phyloP scores from a whole-genome alignment of 176 grass and related monocot genomes.

The Ensete ventricosum region DNA sequence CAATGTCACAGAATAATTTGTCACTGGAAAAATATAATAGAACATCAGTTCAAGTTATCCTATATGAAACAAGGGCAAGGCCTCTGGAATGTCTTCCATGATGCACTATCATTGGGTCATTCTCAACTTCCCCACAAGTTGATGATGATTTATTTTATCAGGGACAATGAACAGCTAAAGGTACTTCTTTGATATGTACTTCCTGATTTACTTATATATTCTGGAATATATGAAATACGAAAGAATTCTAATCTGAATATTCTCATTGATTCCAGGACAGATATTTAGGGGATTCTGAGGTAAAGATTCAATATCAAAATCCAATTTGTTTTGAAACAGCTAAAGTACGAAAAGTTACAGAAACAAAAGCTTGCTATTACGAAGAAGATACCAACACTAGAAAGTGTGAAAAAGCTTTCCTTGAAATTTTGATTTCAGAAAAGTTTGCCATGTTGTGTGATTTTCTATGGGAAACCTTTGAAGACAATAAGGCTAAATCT shows the following conservation, averaged over 20 bases:
- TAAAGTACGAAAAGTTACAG: not conserved
- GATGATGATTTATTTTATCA: not conserved
- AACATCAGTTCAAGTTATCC: slow-evolving; percentile 42
- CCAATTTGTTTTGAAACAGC: not conserved
- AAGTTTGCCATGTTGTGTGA: slow-evolving; percentile 68
- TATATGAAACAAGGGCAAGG: slow-evolving; percentile 40
- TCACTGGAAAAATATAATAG: slow-evolving; percentile 44
- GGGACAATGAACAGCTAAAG: not conserved
- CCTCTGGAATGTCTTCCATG: slow-evolving; percentile 47
- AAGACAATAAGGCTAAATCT: slow-evolving; percentile 32
- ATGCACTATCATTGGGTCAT: slow-evolving; percentile 27
- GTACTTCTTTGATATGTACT: not conserved
- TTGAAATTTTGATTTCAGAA: slow-evolving; percentile 56
- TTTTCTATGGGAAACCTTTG: slow-evolving; percentile 52
- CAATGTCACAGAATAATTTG: slow-evolving; percentile 28
- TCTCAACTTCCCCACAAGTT: not conserved
- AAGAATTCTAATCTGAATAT: not conserved
- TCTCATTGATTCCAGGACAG: slow-evolving; percentile 7
- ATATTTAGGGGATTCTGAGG: not conserved
- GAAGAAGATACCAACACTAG: slow-evolving; percentile 23
- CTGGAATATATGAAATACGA: not conserved
- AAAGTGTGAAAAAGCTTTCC: slow-evolving; percentile 54
- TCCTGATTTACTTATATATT: not conserved
- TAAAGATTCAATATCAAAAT: not conserved
- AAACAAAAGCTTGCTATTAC: slow-evolving; percentile 9